Conservation (phyloP, 2,329 filamentous ascomycete genomes). For the Penicillium sp. region DNA sequence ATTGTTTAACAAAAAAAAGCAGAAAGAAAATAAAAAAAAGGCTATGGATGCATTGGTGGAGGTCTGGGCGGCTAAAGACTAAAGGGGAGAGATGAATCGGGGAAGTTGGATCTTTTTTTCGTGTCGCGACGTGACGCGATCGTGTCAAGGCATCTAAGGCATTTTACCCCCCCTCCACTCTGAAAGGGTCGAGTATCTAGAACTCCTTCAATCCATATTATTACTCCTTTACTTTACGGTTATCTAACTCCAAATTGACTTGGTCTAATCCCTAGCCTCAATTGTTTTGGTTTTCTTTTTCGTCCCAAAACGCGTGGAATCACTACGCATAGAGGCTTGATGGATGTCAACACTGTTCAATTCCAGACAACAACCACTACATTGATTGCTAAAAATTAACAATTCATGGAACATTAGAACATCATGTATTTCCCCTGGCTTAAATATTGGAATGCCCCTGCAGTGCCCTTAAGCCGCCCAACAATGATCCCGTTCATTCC, state of each 20-base stretch:
- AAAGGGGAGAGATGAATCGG: slow-evolving; percentile 25
- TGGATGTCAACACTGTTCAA: background rate
- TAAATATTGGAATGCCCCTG: background rate
- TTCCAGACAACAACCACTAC: background rate
- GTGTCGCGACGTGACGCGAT: slow-evolving; percentile 30
- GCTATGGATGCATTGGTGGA: slow-evolving; percentile 15
- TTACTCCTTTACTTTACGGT: background rate
- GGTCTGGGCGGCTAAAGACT: slow-evolving; percentile 14
- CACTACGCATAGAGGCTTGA: background rate
- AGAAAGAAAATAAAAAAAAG: slow-evolving; percentile 13
- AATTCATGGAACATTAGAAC: background rate
- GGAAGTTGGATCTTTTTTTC: slow-evolving; percentile 21
- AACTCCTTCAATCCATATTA: background rate
- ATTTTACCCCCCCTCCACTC: background rate
- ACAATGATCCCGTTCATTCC: background rate
- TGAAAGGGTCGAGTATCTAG: background rate
- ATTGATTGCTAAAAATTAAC: background rate
- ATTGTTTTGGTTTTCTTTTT: background rate
- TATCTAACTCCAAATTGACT: background rate
- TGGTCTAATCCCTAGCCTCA: background rate
- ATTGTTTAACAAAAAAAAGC: slow-evolving; percentile 25
- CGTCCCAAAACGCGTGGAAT: background rate
- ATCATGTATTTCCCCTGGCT: background rate
- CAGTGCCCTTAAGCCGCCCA: background rate
- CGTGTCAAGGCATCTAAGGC: slow-evolving; percentile 19